Evolutionary conservation across 2,329 filamentous ascomycete species (phyloP).

Genomic region (Aaosphaeria pasadenensis): DNA sequence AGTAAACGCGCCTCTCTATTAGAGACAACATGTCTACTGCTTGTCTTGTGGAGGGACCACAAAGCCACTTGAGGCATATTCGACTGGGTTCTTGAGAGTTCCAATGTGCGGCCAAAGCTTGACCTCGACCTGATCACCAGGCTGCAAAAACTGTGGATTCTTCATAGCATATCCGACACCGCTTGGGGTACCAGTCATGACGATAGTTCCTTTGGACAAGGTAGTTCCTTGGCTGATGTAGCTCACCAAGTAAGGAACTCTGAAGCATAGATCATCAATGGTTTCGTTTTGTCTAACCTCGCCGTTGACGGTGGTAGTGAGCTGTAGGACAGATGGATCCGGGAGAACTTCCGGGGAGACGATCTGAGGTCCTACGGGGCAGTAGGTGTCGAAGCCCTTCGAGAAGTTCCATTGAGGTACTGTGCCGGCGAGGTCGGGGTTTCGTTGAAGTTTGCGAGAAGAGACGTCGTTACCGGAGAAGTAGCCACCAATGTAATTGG

Average conservation of each 20-base stretch:
- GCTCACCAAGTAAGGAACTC: constrained; percentile 43
- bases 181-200: constrained; percentile 50
- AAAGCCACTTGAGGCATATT: constrained; percentile 17
- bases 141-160: constrained; percentile 33
- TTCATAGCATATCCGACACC: constrained; percentile 43
- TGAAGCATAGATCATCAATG: constrained; percentile 49
- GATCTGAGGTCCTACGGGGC: constrained; percentile 52
- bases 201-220: constrained; percentile 46
- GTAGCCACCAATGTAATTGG: constrained; percentile 54
- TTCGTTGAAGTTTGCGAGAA: constrained; percentile 51
- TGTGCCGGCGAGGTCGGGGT: constrained; percentile 47
- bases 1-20: no score
- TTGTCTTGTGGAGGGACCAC: not conserved
- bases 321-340: constrained; percentile 42
- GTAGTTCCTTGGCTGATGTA: constrained; percentile 47
- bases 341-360: constrained; percentile 43
- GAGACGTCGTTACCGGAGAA: constrained; percentile 56
- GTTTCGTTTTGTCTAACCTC: constrained; percentile 47
- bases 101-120: constrained; percentile 26
- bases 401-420: constrained; percentile 58
- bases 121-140: constrained; percentile 33
- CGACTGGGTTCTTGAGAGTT: constrained; percentile 30
- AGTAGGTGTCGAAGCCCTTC: constrained; percentile 57
- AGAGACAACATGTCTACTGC: not conserved
- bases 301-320: constrained; percentile 50